A percentile compares a stretch with the other conserved stretches of the same genome.
Evolutionary conservation across 805 yeast species (phyloP).

Genomic region (Monosporozyma servazzii): DNA sequence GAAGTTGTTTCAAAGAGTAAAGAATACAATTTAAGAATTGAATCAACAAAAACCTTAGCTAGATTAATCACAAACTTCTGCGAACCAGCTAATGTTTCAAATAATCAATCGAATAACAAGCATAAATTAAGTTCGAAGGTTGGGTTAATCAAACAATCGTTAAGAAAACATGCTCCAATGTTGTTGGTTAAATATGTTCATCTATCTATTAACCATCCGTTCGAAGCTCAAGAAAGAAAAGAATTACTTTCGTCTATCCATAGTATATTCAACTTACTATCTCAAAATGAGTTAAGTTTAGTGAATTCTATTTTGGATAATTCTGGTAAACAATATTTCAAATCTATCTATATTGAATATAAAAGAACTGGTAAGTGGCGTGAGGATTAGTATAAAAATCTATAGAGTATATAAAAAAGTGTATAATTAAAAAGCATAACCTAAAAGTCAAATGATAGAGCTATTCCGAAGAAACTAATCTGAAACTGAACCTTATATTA

Average conservation of each 20-base stretch:
- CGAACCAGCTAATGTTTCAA: slow-evolving; percentile 44
- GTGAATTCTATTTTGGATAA: slow-evolving; percentile 58
- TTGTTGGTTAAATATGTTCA: slow-evolving; percentile 51
- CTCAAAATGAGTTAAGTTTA: slow-evolving; percentile 53
- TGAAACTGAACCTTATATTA: background rate
- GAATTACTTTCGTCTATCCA: slow-evolving; percentile 48
- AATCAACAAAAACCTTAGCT: slow-evolving; percentile 41
- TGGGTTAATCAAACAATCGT: slow-evolving; percentile 44
- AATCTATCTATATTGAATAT: slow-evolving; percentile 61
- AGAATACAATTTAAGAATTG: slow-evolving; percentile 16
- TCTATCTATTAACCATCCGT: slow-evolving; percentile 41
- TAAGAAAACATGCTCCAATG: slow-evolving; percentile 56
- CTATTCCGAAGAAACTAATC: background rate
- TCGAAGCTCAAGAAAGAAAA: slow-evolving; percentile 39
- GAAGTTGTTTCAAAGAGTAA: slow-evolving; percentile 32
- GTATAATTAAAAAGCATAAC: background rate
- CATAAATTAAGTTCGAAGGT: slow-evolving; percentile 45
- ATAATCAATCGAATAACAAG: slow-evolving; percentile 22
- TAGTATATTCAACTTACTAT: slow-evolving; percentile 57
- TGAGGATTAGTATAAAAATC: slow-evolving; percentile 34
- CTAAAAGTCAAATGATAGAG: background rate
- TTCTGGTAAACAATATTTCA: slow-evolving; percentile 61
- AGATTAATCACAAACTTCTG: slow-evolving; percentile 61
- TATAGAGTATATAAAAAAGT: background rate
- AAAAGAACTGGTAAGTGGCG: slow-evolving; percentile 76